Conservation (phyloP, 768 basidiomycete genomes). For the Tubosaeta sp. region DNA sequence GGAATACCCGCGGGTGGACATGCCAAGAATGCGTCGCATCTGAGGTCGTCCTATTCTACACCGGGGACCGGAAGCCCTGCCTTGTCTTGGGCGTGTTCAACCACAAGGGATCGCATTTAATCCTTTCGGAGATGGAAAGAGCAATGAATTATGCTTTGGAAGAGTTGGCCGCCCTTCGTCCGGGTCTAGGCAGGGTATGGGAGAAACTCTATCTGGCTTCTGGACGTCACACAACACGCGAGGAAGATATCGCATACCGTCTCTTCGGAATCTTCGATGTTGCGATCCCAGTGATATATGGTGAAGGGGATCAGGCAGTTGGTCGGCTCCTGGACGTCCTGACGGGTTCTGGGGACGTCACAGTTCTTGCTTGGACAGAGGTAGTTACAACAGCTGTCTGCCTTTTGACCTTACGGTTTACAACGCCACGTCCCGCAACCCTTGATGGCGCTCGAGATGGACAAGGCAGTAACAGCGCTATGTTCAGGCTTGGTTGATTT, state of each 20-base stretch:
- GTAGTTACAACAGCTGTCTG: constrained; percentile 3
- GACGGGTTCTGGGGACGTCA: constrained; percentile 1
- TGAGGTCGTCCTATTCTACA: background rate
- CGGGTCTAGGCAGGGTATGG: background rate
- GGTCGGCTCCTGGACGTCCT: background rate
- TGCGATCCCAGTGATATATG: background rate
- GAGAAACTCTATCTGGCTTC: background rate
- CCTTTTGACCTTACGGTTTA: constrained; percentile 3
- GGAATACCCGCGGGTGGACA: constrained; percentile 11
- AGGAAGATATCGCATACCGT: background rate
- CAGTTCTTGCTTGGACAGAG: constrained; percentile 3
- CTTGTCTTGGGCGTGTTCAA: background rate
- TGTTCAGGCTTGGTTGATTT: background rate
- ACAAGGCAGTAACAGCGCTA: background rate
- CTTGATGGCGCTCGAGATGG: background rate
- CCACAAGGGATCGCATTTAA: background rate
- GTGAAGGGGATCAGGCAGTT: background rate
- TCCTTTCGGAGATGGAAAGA: background rate
- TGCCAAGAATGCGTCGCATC: constrained; percentile 8
- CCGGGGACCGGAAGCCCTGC: background rate
- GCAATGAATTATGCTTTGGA: background rate
- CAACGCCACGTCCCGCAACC: constrained; percentile 1
- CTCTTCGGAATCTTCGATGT: constrained; percentile 1
- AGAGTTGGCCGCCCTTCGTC: background rate
- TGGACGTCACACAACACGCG: background rate